phyloP scores from a whole-genome alignment of 345 rosid genomes.

The Cardamine chenopodiifolia region DNA sequence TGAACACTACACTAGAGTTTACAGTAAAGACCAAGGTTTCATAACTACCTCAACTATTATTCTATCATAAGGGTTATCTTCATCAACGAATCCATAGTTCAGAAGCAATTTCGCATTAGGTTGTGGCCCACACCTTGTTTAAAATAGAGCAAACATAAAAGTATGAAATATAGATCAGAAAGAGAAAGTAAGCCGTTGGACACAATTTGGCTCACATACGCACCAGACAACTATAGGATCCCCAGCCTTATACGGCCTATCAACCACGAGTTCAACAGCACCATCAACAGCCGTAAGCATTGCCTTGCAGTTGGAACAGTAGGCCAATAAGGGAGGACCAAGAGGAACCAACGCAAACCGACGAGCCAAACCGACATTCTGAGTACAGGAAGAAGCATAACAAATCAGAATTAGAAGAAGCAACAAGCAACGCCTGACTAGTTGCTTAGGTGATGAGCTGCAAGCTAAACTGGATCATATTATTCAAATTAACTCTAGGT shows the following conservation, averaged over 20 bases:
- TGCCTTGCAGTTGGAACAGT: constrained; percentile 91
- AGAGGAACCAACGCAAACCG: constrained; percentile 98
- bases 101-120: constrained; percentile 91
- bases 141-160: constrained; percentile 11
- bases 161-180: constrained; percentile 30
- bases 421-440: constrained; percentile 18
- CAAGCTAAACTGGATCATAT: constrained; percentile 16
- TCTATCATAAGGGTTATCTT: constrained; percentile 84
- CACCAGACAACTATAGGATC: constrained; percentile 93
- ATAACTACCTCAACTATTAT: constrained; percentile 68
- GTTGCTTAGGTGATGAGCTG: constrained; percentile 3
- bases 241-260: constrained; percentile 83
- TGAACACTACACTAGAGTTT: constrained; percentile 1
- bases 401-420: constrained; percentile 22
- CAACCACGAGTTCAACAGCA: constrained; percentile 86
- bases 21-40: constrained; percentile 9
- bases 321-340: constrained; percentile 95
- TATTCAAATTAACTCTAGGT: neutral
- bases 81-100: constrained; percentile 93
- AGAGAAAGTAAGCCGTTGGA: constrained; percentile 10
- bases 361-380: constrained; percentile 96
- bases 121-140: constrained; percentile 93
- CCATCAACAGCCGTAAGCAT: constrained; percentile 84
- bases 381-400: constrained; percentile 41
- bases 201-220: constrained; percentile 32